phyloP scores from a whole-genome alignment of 768 basidiomycete species.

The Tephrocybe sp. region DNA sequence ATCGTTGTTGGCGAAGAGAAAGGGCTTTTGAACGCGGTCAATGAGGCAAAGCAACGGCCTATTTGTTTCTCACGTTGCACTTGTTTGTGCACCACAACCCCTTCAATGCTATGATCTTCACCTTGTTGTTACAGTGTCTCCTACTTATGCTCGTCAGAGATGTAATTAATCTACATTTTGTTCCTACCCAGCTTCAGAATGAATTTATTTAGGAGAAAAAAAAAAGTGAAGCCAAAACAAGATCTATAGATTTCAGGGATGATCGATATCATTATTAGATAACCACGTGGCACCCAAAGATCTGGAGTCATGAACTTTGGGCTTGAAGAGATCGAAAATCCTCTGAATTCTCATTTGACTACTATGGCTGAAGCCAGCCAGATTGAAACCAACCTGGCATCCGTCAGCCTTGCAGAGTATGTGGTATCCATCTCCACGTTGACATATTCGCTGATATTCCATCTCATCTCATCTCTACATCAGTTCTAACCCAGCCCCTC shows the following conservation, averaged over 20 bases:
- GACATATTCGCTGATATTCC: neutral
- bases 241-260: too few relatives aligned
- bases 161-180: too few relatives aligned
- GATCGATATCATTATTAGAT: conserved; percentile 11
- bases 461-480: neutral
- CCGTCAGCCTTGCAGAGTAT: conserved; percentile 5
- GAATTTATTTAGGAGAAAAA: too few relatives aligned
- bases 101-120: too few relatives aligned
- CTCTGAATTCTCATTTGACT: neutral
- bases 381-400: conserved; percentile 2
- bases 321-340: too few relatives aligned
- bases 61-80: conserved; percentile 24
- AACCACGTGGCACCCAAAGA: conserved; percentile 14
- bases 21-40: conserved; percentile 19
- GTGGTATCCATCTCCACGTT: neutral
- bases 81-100: conserved; percentile 16
- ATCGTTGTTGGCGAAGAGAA: conserved; percentile 10
- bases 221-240: too few relatives aligned
- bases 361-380: conserved; percentile 3
- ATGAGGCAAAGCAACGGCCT: conserved; percentile 13
- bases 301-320: neutral
- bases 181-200: too few relatives aligned
- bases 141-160: too few relatives aligned
- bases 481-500: neutral
- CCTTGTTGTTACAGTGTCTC: too few relatives aligned